Evolutionary conservation across 257 asterid genomes (phyloP).

Genomic region (Ocimum tenuiflorum): DNA sequence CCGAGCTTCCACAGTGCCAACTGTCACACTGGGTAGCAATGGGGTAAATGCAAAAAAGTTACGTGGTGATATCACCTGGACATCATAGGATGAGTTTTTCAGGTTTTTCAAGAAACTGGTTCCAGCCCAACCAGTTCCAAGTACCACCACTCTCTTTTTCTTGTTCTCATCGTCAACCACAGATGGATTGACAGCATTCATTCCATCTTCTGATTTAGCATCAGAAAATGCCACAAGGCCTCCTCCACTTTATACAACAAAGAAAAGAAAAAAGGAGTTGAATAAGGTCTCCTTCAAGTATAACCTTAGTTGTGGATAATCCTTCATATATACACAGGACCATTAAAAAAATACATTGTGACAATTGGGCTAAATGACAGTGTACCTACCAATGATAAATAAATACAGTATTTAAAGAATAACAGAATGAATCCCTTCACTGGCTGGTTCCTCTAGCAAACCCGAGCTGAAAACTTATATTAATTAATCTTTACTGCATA

Average conservation of each 20-base stretch:
- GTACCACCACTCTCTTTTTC: conserved; percentile 82
- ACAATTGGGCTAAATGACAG: background rate
- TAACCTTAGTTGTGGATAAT: background rate
- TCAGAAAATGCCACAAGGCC: conserved; percentile 76
- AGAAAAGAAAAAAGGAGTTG: background rate
- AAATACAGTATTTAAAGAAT: background rate
- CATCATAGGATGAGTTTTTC: conserved; percentile 65
- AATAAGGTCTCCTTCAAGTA: background rate
- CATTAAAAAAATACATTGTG: background rate
- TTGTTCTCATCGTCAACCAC: conserved; percentile 42
- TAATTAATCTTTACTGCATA: background rate
- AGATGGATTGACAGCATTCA: conserved; percentile 23
- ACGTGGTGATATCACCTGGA: conserved; percentile 93
- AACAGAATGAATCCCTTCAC: background rate
- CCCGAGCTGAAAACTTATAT: background rate
- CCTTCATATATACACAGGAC: background rate
- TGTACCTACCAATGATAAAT: background rate
- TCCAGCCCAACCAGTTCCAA: conserved; percentile 99
- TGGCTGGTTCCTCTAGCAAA: background rate
- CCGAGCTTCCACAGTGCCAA: conserved; percentile 92
- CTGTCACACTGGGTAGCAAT: conserved; percentile 87
- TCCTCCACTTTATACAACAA: conserved; percentile 50
- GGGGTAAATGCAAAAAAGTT: conserved; percentile 95
- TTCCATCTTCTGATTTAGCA: conserved; percentile 41
- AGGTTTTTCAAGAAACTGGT: conserved; percentile 74